These are phyloP conservation scores for Suillus discolor DNA, from an alignment of 768 basidiomycete genomes.

Conservation along the genomic window DNA sequence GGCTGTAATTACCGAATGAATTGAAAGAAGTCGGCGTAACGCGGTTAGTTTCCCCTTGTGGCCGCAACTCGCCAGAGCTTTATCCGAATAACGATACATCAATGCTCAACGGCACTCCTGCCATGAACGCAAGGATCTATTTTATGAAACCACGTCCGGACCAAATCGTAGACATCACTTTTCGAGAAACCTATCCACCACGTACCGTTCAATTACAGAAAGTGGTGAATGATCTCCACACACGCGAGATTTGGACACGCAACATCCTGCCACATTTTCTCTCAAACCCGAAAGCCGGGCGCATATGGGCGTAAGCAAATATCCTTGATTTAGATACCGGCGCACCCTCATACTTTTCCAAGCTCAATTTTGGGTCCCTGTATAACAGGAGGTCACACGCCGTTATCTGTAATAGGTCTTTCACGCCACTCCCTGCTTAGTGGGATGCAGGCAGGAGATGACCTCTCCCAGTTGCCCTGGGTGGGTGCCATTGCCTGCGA, in stretches of 20 bases:
- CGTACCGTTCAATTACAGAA: neutral
- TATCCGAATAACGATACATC: neutral
- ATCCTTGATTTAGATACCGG: neutral
- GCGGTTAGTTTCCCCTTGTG: neutral
- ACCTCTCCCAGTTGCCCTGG: neutral
- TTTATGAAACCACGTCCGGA: slow-evolving; percentile 3
- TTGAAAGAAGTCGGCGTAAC: neutral
- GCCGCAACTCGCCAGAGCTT: neutral
- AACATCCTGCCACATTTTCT: neutral
- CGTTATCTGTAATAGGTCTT: neutral
- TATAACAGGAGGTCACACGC: neutral
- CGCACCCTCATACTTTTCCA: neutral
- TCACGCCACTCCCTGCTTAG: neutral
- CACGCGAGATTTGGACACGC: neutral
- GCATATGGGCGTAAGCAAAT: neutral
- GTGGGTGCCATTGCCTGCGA: slow-evolving; percentile 1
- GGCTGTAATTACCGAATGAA: neutral
- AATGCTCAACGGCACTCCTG: neutral
- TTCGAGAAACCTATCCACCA: neutral
- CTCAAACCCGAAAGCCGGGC: neutral
- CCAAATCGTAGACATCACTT: neutral
- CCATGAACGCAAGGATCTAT: neutral
- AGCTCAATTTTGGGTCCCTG: slow-evolving; percentile 1
- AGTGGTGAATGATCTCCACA: slow-evolving; percentile 4
- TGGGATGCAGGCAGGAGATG: slow-evolving; percentile 3